A percentile compares a stretch with the other conserved stretches of the same genome.
These are phyloP conservation scores for Eragrostis tef DNA, from an alignment of 202 grass and related monocot species.

Conservation along the genomic window DNA sequence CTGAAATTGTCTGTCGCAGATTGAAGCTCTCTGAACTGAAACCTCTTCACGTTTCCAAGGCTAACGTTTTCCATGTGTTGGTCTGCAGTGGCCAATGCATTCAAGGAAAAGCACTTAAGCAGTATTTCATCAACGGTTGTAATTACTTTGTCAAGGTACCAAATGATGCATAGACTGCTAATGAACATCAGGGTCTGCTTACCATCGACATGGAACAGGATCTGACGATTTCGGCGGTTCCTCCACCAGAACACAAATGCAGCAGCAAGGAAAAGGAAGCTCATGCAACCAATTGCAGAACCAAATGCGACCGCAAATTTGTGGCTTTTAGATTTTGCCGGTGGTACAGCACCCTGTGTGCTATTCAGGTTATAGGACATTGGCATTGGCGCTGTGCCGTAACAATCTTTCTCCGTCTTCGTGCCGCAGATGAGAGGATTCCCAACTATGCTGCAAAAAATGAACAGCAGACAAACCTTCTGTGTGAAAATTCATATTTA, in stretches of 20 bases:
- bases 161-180: constrained; percentile 21
- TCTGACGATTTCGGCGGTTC: constrained; percentile 67
- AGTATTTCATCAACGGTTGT: not conserved
- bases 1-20: constrained; percentile 80
- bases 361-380: constrained; percentile 65
- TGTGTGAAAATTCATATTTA: not conserved
- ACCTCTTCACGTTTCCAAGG: constrained; percentile 81
- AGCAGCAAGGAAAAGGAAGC: constrained; percentile 59
- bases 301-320: constrained; percentile 76
- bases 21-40: constrained; percentile 81
- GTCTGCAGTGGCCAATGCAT: constrained; percentile 51
- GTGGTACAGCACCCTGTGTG: constrained; percentile 53
- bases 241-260: constrained; percentile 79
- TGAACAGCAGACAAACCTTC: constrained; percentile 20
- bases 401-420: constrained; percentile 68
- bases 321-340: constrained; percentile 57
- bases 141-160: not conserved
- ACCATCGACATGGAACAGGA: constrained; percentile 86
- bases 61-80: constrained; percentile 65
- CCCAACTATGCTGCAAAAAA: constrained; percentile 84
- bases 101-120: not conserved
- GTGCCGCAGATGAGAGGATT: constrained; percentile 85
- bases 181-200: not conserved
- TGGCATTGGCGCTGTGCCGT: constrained; percentile 68
- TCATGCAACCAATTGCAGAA: constrained; percentile 51